phyloP scores from a whole-genome alignment of 2,329 filamentous ascomycete genomes.

The Tolypocladium tundrense region DNA sequence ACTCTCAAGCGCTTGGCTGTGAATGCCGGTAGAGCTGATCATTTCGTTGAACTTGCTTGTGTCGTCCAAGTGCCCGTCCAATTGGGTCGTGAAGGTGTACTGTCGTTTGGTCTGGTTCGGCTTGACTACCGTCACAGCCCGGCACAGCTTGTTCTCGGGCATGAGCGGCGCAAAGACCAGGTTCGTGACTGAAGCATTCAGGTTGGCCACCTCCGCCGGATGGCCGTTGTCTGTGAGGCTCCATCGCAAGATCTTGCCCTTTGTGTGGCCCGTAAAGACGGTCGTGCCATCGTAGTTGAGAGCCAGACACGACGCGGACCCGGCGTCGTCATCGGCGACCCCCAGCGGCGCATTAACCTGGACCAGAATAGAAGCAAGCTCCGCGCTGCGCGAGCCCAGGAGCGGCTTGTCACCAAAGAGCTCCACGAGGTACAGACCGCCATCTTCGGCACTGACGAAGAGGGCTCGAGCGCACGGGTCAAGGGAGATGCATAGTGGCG shows the following conservation, averaged over 20 bases:
- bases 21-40: conserved; percentile 36
- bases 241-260: conserved; percentile 73
- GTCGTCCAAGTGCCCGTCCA: conserved; percentile 33
- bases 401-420: conserved; percentile 49
- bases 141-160: conserved; percentile 29
- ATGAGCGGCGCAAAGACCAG: conserved; percentile 60
- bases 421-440: conserved; percentile 70
- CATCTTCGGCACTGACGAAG: conserved; percentile 72
- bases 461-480: conserved; percentile 78
- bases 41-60: conserved; percentile 34
- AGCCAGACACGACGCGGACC: conserved; percentile 56
- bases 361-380: conserved; percentile 46
- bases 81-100: conserved; percentile 57
- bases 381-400: conserved; percentile 40
- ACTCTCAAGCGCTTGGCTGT: conserved; percentile 34
- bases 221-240: conserved; percentile 63
- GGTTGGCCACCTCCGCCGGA: conserved; percentile 54
- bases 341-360: conserved; percentile 45
- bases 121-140: conserved; percentile 60
- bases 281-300: conserved; percentile 75
- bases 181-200: conserved; percentile 78
- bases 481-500: conserved; percentile 61
- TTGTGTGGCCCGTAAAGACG: conserved; percentile 70
- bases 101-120: conserved; percentile 59
- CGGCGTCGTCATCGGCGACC: conserved; percentile 50